Conservation (phyloP, 1,139 yeast genomes). For the Meyerozyma sp. region DNA sequence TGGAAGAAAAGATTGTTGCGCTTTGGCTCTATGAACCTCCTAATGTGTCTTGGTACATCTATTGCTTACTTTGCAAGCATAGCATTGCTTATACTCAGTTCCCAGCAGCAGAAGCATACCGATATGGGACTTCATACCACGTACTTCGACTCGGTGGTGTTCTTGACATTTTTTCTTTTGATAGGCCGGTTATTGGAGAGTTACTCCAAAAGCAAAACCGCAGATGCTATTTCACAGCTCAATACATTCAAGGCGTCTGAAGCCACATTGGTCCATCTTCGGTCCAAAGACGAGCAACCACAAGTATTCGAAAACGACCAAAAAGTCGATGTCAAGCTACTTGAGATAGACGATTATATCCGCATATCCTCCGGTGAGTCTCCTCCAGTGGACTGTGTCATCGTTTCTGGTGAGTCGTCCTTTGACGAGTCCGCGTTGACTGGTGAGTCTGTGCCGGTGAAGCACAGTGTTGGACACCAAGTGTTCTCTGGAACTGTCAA, state of each 20-base stretch:
- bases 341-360: conserved; percentile 62
- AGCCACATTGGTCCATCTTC: conserved; percentile 43
- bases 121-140: conserved; percentile 53
- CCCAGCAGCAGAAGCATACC: conserved; percentile 25
- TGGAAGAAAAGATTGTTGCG: conserved; percentile 54
- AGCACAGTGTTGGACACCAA: conserved; percentile 51
- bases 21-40: conserved; percentile 74
- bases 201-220: conserved; percentile 60
- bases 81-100: conserved; percentile 47
- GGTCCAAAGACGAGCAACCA: conserved; percentile 10
- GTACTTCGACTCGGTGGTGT: conserved; percentile 75
- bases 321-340: conserved; percentile 41
- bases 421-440: conserved; percentile 78
- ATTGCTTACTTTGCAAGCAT: conserved; percentile 69
- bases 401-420: conserved; percentile 50
- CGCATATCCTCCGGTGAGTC: conserved; percentile 62
- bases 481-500: conserved; percentile 72
- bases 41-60: conserved; percentile 68
- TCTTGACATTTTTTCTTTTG: conserved; percentile 62
- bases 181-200: conserved; percentile 68
- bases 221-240: conserved; percentile 56
- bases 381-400: conserved; percentile 66
- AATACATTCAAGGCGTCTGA: conserved; percentile 44
- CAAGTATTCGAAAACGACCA: conserved; percentile 24
- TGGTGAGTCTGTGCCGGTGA: conserved; percentile 59